A percentile compares a stretch with the other conserved stretches of the same genome.
Conservation (phyloP, 208 protist species). For the Acanthamoeba divionensis region DNA sequence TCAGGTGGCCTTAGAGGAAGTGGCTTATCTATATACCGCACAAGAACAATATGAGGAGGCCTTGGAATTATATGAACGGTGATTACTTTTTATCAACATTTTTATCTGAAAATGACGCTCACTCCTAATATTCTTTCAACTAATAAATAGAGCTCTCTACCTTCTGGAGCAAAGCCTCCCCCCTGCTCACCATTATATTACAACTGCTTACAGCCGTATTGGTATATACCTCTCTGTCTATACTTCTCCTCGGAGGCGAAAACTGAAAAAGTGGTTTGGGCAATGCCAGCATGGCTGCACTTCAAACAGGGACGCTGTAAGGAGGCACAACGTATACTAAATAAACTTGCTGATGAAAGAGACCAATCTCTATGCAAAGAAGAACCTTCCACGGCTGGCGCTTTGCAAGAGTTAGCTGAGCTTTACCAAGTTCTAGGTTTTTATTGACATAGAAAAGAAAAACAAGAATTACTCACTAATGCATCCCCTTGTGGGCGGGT, state of each 20-base stretch:
- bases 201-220: background rate
- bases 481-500: background rate
- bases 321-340: background rate
- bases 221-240: background rate
- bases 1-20: background rate
- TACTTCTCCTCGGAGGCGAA: background rate
- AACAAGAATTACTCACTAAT: background rate
- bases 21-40: slow-evolving; percentile 50
- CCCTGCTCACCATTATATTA: background rate
- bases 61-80: background rate
- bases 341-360: background rate
- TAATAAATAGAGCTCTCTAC: slow-evolving; percentile 17
- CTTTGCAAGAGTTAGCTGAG: slow-evolving; percentile 18
- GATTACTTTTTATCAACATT: background rate
- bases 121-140: background rate
- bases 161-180: background rate
- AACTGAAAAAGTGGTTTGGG: background rate
- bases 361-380: background rate
- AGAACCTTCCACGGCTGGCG: background rate
- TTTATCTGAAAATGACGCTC: background rate
- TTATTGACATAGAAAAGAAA: background rate
- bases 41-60: slow-evolving; percentile 15
- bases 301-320: background rate
- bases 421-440: slow-evolving; percentile 41
- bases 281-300: background rate